Conservation (phyloP, 345 rosid genomes). For the Isatis tinctoria region DNA sequence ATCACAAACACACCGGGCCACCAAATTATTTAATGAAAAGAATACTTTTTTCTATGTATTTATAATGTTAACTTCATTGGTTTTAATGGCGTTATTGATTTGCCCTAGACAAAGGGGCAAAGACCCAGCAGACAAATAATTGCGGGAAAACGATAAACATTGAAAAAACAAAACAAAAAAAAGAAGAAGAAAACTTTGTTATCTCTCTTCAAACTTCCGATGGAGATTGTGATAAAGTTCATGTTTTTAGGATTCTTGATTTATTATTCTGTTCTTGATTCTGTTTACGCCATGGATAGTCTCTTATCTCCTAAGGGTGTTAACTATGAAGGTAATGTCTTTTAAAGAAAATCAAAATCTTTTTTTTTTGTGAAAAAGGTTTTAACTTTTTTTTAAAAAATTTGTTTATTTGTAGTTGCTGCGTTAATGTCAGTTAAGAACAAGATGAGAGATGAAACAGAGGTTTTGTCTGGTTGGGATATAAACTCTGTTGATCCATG, state of each 20-base stretch:
- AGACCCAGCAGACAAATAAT: neutral
- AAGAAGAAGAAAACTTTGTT: neutral
- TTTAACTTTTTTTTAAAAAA: neutral
- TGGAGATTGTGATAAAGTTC: conserved; percentile 36
- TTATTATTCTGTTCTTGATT: conserved; percentile 26
- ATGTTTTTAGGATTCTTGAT: conserved; percentile 30
- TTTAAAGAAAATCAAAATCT: neutral
- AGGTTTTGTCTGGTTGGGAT: conserved; percentile 86
- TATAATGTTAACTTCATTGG: neutral
- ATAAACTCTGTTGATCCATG: conserved; percentile 97
- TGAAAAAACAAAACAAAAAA: neutral
- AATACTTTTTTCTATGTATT: neutral
- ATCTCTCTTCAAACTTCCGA: conserved; percentile 5
- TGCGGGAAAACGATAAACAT: neutral
- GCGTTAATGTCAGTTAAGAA: conserved; percentile 87
- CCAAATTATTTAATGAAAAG: neutral
- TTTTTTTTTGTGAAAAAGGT: neutral
- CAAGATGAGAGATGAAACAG: conserved; percentile 58
- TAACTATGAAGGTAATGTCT: conserved; percentile 66
- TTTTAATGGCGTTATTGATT: conserved; percentile 16
- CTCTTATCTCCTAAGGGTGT: conserved; percentile 96
- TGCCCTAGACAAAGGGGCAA: conserved; percentile 28
- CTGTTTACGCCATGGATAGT: conserved; percentile 46
- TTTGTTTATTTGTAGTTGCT: conserved; percentile 49
- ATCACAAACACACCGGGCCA: conserved; percentile 13